Evolutionary conservation across 208 protist species (phyloP), one percentile per base, ranked within the genome.

Genomic region (Acanthamoeba lenticulata): DNA sequence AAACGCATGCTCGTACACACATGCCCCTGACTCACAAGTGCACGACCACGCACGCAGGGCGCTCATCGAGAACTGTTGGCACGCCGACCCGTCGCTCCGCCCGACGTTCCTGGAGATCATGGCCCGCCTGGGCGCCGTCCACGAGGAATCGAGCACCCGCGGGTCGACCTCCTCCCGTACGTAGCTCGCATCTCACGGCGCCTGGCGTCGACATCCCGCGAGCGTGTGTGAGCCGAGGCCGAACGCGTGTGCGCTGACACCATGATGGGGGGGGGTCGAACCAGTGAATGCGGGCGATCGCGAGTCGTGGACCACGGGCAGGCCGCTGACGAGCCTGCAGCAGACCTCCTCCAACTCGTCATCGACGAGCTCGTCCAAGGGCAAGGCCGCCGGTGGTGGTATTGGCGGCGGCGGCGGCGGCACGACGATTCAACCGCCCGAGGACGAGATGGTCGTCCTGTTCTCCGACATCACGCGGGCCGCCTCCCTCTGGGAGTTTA

Each of bases 31-130:
- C 11, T 11, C 15, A 60, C 52, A 60, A 60, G 52, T 11, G 21
- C 15, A 60, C 11, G 52, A 60, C 11, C 52, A 27, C 52, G 21
- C 11, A 21, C 21, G 21, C 52, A 60, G 52, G 21, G 52, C 11
- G 29, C 67, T 77, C 36, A 77, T 77, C 34, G 21, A 13, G 17
- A 77, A 44, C 38, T 77, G 67, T 34, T 77, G 67, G 67, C 67
- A 77, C 21, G 1, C 9, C 17, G 67, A 77, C 21, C 38, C 67
- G 24, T 24, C 15, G 5, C 5, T 77, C 1, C 29, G 67, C 1
- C 67, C 67, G 24, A 77, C 67, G 1, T 77, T 77, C 67, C 67
- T 77, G 79, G 79, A 89, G 42, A n/a, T 89, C 34, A 89, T 89
- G 79, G 47, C 79, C n/a, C 32, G 79, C 32, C 38, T 89, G 69